Percentiles rank a stretch among this genome's conserved stretches.
Evolutionary conservation across 352 stramenopile species (phyloP).

Genomic region (Phytophthora boehmeriae): DNA sequence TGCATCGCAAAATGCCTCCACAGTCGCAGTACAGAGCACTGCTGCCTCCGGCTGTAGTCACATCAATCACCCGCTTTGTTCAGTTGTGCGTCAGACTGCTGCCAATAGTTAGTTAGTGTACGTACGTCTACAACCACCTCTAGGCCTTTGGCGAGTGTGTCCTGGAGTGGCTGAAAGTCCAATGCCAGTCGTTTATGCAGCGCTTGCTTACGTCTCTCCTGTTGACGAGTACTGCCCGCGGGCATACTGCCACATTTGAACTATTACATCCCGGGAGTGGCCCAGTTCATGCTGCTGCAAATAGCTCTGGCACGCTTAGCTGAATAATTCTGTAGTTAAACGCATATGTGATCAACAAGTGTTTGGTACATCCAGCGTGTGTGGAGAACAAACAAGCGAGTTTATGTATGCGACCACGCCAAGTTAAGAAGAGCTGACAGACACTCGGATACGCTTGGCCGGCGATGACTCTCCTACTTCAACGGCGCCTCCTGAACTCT

Average conservation of each 20-base stretch:
- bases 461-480: constrained; percentile 1
- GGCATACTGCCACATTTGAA: constrained; percentile 19
- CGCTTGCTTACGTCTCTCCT: constrained; percentile 48
- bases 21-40: constrained; percentile 54
- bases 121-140: constrained; percentile 54
- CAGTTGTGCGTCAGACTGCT: too few relatives aligned
- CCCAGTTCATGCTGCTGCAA: neutral
- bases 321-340: too few relatives aligned
- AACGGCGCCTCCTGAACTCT: neutral
- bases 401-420: neutral
- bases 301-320: too few relatives aligned
- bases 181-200: constrained; percentile 57
- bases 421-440: neutral
- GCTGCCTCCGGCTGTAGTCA: constrained; percentile 48
- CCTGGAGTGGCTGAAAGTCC: constrained; percentile 56
- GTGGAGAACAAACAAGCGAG: neutral
- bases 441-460: constrained; percentile 25
- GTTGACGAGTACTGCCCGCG: constrained; percentile 36
- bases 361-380: neutral
- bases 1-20: constrained; percentile 58
- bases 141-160: constrained; percentile 52
- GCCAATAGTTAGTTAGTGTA: constrained; percentile 5
- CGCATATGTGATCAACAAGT: neutral
- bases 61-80: neutral
- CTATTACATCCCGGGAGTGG: neutral